phyloP scores from a whole-genome alignment of 2,329 filamentous ascomycete species.

The Fusarium veterinarium region DNA sequence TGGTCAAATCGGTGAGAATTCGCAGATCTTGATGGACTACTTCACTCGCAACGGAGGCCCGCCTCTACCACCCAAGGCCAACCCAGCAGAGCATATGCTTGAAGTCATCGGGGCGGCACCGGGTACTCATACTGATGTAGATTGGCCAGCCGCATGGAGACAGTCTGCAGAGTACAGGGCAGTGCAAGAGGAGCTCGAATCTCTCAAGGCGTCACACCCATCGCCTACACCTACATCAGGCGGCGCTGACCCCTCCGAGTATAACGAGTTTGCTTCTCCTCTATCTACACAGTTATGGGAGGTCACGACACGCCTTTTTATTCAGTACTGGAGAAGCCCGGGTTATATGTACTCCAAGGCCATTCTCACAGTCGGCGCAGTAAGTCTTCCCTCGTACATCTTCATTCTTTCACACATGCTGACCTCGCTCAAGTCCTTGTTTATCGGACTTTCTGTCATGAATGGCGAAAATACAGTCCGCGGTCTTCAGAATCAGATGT shows the following conservation, averaged over 20 bases:
- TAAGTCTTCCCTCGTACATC: slow-evolving; percentile 37
- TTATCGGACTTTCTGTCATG: slow-evolving; percentile 77
- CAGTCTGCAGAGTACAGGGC: slow-evolving; percentile 46
- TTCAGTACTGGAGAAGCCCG: slow-evolving; percentile 56
- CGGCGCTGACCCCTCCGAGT: neutral
- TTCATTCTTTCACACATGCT: fast-evolving
- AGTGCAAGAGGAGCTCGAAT: slow-evolving; percentile 50
- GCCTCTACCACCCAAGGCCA: slow-evolving; percentile 63
- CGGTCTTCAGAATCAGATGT: slow-evolving; percentile 77
- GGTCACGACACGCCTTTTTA: slow-evolving; percentile 51
- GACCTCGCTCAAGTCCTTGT: slow-evolving; percentile 53
- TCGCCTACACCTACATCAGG: fast-evolving
- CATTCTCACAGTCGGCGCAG: slow-evolving; percentile 17
- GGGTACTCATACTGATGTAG: slow-evolving; percentile 56
- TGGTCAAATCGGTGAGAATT: slow-evolving; percentile 70
- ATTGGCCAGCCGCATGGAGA: slow-evolving; percentile 54
- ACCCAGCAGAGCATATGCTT: slow-evolving; percentile 77
- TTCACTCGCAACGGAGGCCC: slow-evolving; percentile 72
- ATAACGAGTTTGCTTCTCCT: slow-evolving; percentile 48
- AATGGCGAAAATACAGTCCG: slow-evolving; percentile 69
- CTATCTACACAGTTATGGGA: slow-evolving; percentile 45
- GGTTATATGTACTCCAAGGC: slow-evolving; percentile 71
- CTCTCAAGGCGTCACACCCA: neutral
- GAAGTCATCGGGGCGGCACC: slow-evolving; percentile 58
- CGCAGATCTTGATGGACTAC: slow-evolving; percentile 64